These are phyloP conservation scores for Pseudomassariella vexata DNA, from an alignment of 2,329 filamentous ascomycete genomes.

Conservation along the genomic window DNA sequence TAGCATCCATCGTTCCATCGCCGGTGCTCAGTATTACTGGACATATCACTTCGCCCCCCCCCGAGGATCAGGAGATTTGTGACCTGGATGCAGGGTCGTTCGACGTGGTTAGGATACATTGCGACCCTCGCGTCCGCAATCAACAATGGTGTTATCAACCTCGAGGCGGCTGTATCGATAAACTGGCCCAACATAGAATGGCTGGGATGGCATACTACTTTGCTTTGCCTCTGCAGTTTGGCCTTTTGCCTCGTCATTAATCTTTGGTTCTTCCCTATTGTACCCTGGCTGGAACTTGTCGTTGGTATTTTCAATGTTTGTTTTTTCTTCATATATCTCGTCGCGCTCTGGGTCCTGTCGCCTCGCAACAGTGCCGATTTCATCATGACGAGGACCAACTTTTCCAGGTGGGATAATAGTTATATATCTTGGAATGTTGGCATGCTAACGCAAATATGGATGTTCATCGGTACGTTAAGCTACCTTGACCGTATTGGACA, in stretches of 20 bases:
- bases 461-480: slow-evolving; percentile 4
- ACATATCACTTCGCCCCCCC: slow-evolving; percentile 3
- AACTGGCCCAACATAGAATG: neutral
- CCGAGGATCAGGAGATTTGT: slow-evolving; percentile 1
- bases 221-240: neutral
- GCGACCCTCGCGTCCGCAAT: slow-evolving; percentile 1
- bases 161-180: slow-evolving; percentile 7
- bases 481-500: no score
- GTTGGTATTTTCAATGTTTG: slow-evolving; percentile 5
- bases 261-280: slow-evolving; percentile 1
- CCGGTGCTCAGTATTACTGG: no score
- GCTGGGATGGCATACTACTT: slow-evolving; percentile 3
- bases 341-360: slow-evolving; percentile 7
- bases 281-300: slow-evolving; percentile 5
- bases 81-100: slow-evolving; percentile 2
- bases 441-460: neutral
- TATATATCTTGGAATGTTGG: neutral
- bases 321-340: slow-evolving; percentile 6
- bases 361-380: slow-evolving; percentile 5
- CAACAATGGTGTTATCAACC: slow-evolving; percentile 2
- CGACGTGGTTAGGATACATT: slow-evolving; percentile 5
- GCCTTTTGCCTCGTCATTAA: neutral
- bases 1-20: no score
- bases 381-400: slow-evolving; percentile 3
- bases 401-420: slow-evolving; percentile 9